Base-by-base conservation (phyloP, 495 filamentous ascomycete genomes). In the Neurospora hispaniola region DNA sequence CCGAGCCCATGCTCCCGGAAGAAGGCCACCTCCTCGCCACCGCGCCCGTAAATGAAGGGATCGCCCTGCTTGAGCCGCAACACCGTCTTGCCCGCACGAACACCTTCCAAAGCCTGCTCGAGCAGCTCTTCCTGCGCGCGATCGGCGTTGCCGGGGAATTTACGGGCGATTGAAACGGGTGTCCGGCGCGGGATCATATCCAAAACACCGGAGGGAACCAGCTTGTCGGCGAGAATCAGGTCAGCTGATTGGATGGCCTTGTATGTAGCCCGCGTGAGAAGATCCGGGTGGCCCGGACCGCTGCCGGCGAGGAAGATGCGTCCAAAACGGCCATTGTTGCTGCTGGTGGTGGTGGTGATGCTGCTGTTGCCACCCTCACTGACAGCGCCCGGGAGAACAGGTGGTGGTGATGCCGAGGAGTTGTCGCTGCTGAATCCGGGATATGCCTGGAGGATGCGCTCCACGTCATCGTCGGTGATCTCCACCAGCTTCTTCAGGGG, bases 131-230 rank as follows among this genome's bases (percentile, higher is more conserved):
- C 90, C 79, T 99, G 96, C 0, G 96, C 96, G 44, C 88, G 89
- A 74, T 99, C 96, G 43, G 96, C 96, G 76, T 98, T 98, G 14
- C 96, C 96, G 11, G 96, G 96, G 80, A 98, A 99, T 81, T 99
- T 99, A 74, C 94, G 91, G 9, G 96, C 96, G 77, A 98, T 98
- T 76, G 93, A 89, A 18, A 99, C 90, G 35, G 91, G 90, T 20
- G 94, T 95, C 46, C 96, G 88, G 20, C 96, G 93, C 38, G 96
- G 96, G 73, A 98, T 92, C 12, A 98, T 88, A 71, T 93, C 91
- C 14, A 99, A 83, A 8, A 99, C 92, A 8, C 92, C 90, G 2
- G 91, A 85, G 0, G 96, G 96, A 5, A 99, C 96, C 69, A 99
- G 92, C 80, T 99, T 99, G 83, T 99, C 96, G 12, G 95, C 94